Conservation (phyloP, 306 rosid genomes). For the Elaeagnus macrophylla region DNA sequence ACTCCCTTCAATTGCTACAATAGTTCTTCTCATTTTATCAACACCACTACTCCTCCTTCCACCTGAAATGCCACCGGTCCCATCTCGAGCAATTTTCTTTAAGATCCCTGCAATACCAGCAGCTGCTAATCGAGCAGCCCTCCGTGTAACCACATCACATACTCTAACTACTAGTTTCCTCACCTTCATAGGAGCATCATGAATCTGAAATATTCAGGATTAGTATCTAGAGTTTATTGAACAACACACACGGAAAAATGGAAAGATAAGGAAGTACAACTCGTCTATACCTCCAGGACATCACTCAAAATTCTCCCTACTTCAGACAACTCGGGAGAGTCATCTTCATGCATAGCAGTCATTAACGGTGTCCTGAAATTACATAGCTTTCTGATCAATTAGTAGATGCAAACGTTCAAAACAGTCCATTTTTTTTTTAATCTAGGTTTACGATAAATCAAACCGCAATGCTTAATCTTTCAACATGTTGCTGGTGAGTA, state of each 20-base stretch:
- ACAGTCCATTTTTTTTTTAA: too few relatives aligned
- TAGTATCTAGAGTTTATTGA: background rate
- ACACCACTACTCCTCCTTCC: slow-evolving; percentile 63
- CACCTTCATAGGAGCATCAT: slow-evolving; percentile 51
- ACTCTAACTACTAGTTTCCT: slow-evolving; percentile 65
- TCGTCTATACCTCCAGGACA: slow-evolving; percentile 45
- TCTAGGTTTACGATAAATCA: too few relatives aligned
- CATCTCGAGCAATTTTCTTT: slow-evolving; percentile 87
- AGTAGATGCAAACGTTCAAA: too few relatives aligned
- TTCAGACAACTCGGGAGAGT: slow-evolving; percentile 59
- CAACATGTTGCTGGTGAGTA: too few relatives aligned
- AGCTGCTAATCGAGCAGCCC: slow-evolving; percentile 86
- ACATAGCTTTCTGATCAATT: background rate
- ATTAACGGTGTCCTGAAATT: slow-evolving; percentile 59
- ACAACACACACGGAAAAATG: too few relatives aligned
- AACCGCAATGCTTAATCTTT: too few relatives aligned
- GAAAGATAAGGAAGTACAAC: background rate
- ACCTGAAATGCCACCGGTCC: slow-evolving; percentile 72
- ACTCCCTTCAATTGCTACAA: slow-evolving; percentile 73
- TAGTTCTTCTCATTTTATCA: slow-evolving; percentile 55
- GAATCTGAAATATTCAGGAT: slow-evolving; percentile 38
- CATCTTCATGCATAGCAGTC: slow-evolving; percentile 87
- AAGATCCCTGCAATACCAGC: slow-evolving; percentile 81
- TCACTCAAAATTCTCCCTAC: slow-evolving; percentile 56
- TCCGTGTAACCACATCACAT: slow-evolving; percentile 66